Base-by-base conservation (phyloP, 306 rosid genomes). In the Castanospermum australe region DNA sequence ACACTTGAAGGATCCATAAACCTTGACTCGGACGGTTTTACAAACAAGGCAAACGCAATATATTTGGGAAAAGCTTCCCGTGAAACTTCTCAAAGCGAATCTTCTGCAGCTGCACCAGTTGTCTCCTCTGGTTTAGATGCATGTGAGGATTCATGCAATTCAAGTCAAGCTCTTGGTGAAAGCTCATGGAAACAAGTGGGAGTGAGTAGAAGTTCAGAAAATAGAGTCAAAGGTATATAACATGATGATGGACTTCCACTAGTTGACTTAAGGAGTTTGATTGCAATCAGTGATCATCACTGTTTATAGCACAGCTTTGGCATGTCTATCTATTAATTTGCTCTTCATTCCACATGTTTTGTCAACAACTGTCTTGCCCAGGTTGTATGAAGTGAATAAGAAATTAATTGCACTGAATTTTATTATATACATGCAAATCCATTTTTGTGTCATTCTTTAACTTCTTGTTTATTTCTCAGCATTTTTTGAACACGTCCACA, bases 31-130 rank as follows among this genome's bases (percentile, higher is more conserved):
- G 92, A 94, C 67, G 91, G 91, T 79, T 91, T 92, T 66, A 75
- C 82, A 73, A 89, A 91, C 81, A 85, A 87, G 9, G 66, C 75
- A 61, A 91, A 84, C 81, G 89, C 82, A 17, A 72, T 85, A 38
- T 89, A 88, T 18, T 33, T 71, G 2, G 85, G 93, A 73, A 80
- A 84, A 71, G 87, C 77, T 86, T 92, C 98, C 5, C 87, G 69
- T 51, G 98, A 92, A 81, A 93, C 92, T 74, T 92, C 97, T 74
- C 98, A 90, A 82, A 92, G 97, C 41, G 98, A 94, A 88, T 92
- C 98, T 17, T 94, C 98, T 77, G 93, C 91, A 47, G 98, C 97
- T 66, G 97, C 97, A 35, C 97, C 97, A 3, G 92, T 88, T 25
- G 82, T 88, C 56, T 94, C 98, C 68, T 87, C 97, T 30, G 97